A percentile compares a stretch with the other conserved stretches of the same genome.
Conservation (phyloP, 352 stramenopile genomes). For the Pythium pectinolyticum region DNA sequence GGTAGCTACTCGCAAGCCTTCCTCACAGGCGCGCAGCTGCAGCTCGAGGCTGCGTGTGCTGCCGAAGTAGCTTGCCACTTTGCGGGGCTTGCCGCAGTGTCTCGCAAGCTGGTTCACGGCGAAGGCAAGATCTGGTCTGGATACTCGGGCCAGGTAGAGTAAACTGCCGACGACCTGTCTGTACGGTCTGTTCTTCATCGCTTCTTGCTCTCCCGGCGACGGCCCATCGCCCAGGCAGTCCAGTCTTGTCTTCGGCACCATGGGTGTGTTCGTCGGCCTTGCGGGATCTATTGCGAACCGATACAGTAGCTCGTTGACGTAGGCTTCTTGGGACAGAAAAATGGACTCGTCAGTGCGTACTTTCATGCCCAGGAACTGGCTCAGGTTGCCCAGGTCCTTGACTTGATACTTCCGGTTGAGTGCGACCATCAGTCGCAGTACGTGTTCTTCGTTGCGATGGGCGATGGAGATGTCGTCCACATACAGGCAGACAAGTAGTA, state of each 20-base stretch:
- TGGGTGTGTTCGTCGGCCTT: not conserved
- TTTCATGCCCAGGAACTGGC: slow-evolving; percentile 10
- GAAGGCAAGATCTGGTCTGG: slow-evolving; percentile 2
- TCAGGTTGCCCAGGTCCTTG: slow-evolving; percentile 4
- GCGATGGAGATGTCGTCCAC: slow-evolving; percentile 14
- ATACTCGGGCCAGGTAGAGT: not conserved
- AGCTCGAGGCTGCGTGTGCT: not conserved
- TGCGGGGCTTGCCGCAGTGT: not conserved
- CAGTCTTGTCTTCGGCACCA: slow-evolving; percentile 7
- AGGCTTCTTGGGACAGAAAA: not conserved
- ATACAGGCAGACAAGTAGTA: slow-evolving; percentile 12
- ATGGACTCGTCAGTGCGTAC: not conserved
- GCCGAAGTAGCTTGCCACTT: not conserved
- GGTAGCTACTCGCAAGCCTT: not conserved
- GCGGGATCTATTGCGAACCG: slow-evolving; percentile 5
- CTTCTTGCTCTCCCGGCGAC: not conserved
- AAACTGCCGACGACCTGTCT: not conserved
- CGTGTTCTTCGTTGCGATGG: not conserved
- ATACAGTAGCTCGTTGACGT: slow-evolving; percentile 6
- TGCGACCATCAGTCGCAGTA: not conserved
- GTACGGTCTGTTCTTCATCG: slow-evolving; percentile 5
- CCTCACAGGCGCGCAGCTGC: not conserved
- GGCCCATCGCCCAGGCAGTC: not conserved
- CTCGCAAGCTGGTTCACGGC: not conserved
- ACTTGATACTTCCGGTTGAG: slow-evolving; percentile 2